Conservation (phyloP, 805 yeast genomes). For the Sporopachydermia quercuum region DNA sequence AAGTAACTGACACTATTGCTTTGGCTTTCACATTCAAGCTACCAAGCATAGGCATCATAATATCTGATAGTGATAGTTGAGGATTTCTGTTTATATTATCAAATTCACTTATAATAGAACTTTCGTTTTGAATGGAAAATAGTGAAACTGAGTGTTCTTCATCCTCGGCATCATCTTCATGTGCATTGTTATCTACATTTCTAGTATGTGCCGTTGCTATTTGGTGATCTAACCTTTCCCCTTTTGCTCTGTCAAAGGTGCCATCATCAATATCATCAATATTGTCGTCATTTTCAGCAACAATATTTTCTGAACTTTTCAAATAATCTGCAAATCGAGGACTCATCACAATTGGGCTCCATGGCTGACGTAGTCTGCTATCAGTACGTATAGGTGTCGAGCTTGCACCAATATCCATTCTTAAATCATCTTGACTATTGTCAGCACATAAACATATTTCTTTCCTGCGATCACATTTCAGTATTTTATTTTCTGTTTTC, state of each 20-base stretch:
- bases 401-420: not conserved
- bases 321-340: no score
- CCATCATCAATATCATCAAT: no score
- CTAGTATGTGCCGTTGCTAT: no score
- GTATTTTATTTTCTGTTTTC: not conserved
- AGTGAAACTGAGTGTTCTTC: not conserved
- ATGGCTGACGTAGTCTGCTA: not conserved
- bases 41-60: no score
- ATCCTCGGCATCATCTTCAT: not conserved
- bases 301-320: not conserved
- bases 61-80: not conserved
- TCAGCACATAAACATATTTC: not conserved
- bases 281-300: not conserved
- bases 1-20: constrained; percentile 1
- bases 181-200: no score
- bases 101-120: not conserved
- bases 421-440: not conserved
- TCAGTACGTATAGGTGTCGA: not conserved
- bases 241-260: no score
- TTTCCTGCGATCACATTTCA: not conserved
- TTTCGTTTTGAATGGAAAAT: not conserved
- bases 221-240: no score
- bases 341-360: no score
- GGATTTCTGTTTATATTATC: not conserved
- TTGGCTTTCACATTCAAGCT: not conserved